These are phyloP conservation scores for Cucurbita argyrosperma DNA, from an alignment of 306 rosid species.

Conservation along the genomic window DNA sequence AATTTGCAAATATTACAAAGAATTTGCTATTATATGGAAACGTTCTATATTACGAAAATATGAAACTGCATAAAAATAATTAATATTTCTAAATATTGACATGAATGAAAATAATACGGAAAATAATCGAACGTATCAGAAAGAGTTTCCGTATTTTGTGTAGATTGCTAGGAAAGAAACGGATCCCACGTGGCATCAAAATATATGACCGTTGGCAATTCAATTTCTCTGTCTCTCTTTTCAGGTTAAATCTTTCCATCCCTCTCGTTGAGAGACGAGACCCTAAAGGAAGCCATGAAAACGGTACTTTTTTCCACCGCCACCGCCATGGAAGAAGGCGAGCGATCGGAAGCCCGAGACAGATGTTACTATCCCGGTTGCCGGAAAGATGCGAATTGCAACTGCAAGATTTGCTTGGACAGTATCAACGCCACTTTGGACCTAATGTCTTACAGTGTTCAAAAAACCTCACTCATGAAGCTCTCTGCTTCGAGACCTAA, in stretches of 20 bases:
- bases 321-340: slow-evolving; percentile 20
- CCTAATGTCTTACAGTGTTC: slow-evolving; percentile 47
- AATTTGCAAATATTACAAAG: too few relatives aligned
- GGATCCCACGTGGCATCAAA: background rate
- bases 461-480: slow-evolving; percentile 48
- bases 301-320: too few relatives aligned
- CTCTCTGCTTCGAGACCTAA: slow-evolving; percentile 34
- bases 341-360: slow-evolving; percentile 25
- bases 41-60: background rate
- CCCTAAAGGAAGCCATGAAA: too few relatives aligned
- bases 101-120: background rate
- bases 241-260: background rate
- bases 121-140: background rate
- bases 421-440: slow-evolving; percentile 87
- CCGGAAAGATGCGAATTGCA: slow-evolving; percentile 68
- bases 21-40: too few relatives aligned
- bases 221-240: background rate
- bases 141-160: background rate
- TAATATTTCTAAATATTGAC: background rate
- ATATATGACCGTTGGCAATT: slow-evolving; percentile 51
- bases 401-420: slow-evolving; percentile 57
- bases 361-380: slow-evolving; percentile 74
- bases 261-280: background rate
- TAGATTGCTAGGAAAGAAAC: background rate
- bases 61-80: background rate